These are phyloP conservation scores for Nannochloropsis oceanica DNA, from an alignment of 108 stramenopile species.

Conservation along the genomic window DNA sequence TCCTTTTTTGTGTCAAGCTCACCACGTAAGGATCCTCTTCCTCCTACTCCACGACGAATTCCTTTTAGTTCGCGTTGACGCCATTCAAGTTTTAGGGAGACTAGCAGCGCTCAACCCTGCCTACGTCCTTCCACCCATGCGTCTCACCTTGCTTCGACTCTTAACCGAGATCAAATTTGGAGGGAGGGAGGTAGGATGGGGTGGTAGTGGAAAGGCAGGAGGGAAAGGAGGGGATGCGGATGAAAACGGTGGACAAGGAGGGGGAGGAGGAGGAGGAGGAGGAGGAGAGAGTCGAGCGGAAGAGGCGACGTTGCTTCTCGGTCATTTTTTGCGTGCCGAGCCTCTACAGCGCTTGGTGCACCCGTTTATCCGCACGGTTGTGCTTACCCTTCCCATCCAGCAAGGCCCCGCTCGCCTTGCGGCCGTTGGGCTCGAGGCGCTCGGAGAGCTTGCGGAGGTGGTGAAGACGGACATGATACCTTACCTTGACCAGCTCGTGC, in stretches of 20 bases:
- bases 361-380: conserved; percentile 1
- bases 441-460: conserved; percentile 66
- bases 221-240: not conserved
- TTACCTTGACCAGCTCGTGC: conserved; percentile 41
- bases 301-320: conserved; percentile 6
- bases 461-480: conserved; percentile 55
- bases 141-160: conserved; percentile 1
- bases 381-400: conserved; percentile 18
- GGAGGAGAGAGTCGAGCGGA: not conserved
- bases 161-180: not conserved
- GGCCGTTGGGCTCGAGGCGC: conserved; percentile 63
- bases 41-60: conserved; percentile 72
- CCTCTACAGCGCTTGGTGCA: conserved; percentile 9
- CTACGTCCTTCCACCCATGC: conserved; percentile 22
- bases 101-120: conserved; percentile 68
- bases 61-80: conserved; percentile 56
- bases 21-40: conserved; percentile 61
- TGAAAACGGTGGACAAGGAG: not conserved
- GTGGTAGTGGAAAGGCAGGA: not conserved
- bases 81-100: conserved; percentile 62
- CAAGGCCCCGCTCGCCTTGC: not conserved
- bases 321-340: conserved; percentile 15
- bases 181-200: not conserved
- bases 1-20: conserved; percentile 55
- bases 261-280: not conserved